Evolutionary conservation across 306 rosid genomes (phyloP), one percentile per base, ranked within the genome.

Genomic region (Cucumis cinereus): DNA sequence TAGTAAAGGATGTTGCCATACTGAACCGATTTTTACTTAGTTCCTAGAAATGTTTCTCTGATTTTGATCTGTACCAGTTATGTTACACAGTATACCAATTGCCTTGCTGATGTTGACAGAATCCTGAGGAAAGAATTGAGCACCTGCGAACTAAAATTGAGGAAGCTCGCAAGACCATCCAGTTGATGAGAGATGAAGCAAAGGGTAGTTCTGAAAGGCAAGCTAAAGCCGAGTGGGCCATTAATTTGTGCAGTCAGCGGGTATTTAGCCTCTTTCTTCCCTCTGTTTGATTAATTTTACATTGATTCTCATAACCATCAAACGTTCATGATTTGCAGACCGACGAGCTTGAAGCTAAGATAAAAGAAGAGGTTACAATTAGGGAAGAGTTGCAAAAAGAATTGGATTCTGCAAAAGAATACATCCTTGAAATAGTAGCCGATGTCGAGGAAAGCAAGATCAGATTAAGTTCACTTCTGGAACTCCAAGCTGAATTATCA

Each of bases 221-320:
- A 8, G 57, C 86, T 24, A 91, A 87, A 87, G 98, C 98, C 12
- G 86, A 88, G 82, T 84, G 95, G 89, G 87, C 88, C 62, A 86
- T 93, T 81, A 79, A 76, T 76, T 77, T 93, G 72, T 87, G 93
- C 83, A 85, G 77, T 62, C 77, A 68, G 9, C 76, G 91, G 87
- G 98, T 89, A 87, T 70, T 28, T 58, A 68, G 40, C 20, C 16
- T 47, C 15, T 3, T 52, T 50, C 13, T 66, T 4, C 36, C 20
- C 19, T 33, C 55, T 50, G 56, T 47, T 68, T 66, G n/a, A 23
- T 20, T 56, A 41, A 58, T 43, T 45, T 23, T 40, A 38, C 33
- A 67, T 10, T 57, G n/a, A 16, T 30, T 53, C 22, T 33, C 14
- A 20, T n/a, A 22, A 22, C 26, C 73, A 10, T 40, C 47, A 43